A percentile compares a stretch with the other conserved stretches of the same genome.
These are phyloP conservation scores for Podospora pseudopauciseta DNA, from an alignment of 495 filamentous ascomycete species.

Conservation along the genomic window DNA sequence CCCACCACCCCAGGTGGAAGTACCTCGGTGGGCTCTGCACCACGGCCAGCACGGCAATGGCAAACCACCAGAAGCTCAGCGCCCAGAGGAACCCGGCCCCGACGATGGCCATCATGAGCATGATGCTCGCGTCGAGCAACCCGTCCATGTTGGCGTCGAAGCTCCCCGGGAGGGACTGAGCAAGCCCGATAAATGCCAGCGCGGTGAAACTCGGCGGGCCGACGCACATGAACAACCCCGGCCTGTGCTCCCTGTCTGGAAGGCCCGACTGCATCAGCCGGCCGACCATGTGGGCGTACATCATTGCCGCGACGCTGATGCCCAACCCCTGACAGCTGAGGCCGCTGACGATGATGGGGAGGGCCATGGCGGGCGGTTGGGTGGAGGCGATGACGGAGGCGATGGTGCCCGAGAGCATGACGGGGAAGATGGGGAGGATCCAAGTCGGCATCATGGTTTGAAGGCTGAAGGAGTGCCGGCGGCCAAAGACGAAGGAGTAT, in stretches of 20 bases:
- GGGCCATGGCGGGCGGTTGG: conserved; percentile 40
- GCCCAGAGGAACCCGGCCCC: conserved; percentile 67
- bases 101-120: conserved; percentile 52
- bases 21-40: conserved; percentile 47
- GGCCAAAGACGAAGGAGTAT: conserved; percentile 50
- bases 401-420: conserved; percentile 52
- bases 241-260: conserved; percentile 45
- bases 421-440: conserved; percentile 57
- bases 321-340: conserved; percentile 54
- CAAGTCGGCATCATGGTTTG: conserved; percentile 53
- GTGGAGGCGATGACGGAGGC: conserved; percentile 43
- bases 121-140: conserved; percentile 21
- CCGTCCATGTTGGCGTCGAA: conserved; percentile 35
- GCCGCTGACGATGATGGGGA: conserved; percentile 49
- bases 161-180: conserved; percentile 31
- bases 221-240: conserved; percentile 69
- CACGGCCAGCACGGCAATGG: conserved; percentile 55
- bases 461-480: conserved; percentile 30
- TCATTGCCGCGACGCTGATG: conserved; percentile 47
- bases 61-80: conserved; percentile 73
- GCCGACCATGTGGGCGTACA: conserved; percentile 59
- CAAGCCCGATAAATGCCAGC: conserved; percentile 31
- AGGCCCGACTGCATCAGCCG: conserved; percentile 60
- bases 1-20: conserved; percentile 57
- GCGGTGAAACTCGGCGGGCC: conserved; percentile 63